Evolutionary conservation across 768 basidiomycete genomes (phyloP), one percentile per base, ranked within the genome.

Genomic region (Podaxis sp.): DNA sequence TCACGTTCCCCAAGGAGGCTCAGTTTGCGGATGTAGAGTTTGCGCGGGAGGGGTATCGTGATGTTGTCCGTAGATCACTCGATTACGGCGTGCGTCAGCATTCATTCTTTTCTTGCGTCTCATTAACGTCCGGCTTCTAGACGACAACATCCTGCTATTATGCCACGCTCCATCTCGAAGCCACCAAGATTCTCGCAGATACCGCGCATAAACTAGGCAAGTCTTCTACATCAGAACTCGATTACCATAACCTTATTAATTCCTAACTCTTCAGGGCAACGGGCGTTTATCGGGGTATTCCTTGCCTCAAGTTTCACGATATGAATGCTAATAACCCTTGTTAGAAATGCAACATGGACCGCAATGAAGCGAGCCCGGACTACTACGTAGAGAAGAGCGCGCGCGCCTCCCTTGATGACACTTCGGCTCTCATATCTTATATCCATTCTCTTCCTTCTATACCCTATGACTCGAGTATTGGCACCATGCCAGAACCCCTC

Each of bases 71-170:
- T 40, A 79, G 90, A 19, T 79, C 86, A 19, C 80, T 97, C 53
- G 80, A 89, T 63, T 83, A 76, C 37, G 95, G 94, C 54, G 96
- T 96, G 71, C 67, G 88, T 79, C 17, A 29, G 49, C 52, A 40
- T 25, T 52, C 55, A 55, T 66, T 50, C 64, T 64, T 51, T 54
- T 57, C 41, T 24, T 58, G 33, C 29, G 37, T 15, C 52, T 13
- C 5, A 38, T 19, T 51, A 22, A 19, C 49, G 43, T 40, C 60
- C 37, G 33, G 4, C 29, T 8, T 56, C 36, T 68, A 94, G 95
- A 96, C 94, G 1, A 97, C 96, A 0, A 97, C 96, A 0, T 93
- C 88, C 69, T 97, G 93, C 72, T 97, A 96, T 74, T 96, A 93
- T 70, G 93, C 86, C 7, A 89, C 87, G 2, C 74, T 95, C 13